Evolutionary conservation across 164 flowering plant genomes (phyloP).

Genomic region (Warburgia ugandensis): DNA sequence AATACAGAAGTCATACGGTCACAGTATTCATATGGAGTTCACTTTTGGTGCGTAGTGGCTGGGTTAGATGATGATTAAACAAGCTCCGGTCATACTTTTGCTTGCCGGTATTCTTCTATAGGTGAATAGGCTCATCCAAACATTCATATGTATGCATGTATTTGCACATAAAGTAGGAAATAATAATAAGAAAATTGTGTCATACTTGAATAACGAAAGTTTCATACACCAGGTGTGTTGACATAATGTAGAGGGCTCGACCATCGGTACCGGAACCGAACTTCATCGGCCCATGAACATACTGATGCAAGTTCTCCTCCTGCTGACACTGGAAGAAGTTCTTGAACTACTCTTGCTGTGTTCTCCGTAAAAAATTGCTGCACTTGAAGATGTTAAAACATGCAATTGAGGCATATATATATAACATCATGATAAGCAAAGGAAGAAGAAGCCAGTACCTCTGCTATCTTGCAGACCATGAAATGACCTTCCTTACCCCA

Average conservation of each 20-base stretch:
- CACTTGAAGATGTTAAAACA: neutral
- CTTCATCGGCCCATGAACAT: constrained; percentile 79
- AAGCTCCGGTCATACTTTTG: too few species aligned
- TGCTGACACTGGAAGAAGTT: constrained; percentile 54
- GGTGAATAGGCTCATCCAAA: too few species aligned
- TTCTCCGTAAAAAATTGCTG: constrained; percentile 53
- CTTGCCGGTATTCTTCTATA: too few species aligned
- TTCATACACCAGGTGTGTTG: constrained; percentile 73
- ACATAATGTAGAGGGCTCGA: constrained; percentile 67
- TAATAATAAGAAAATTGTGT: neutral
- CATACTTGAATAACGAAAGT: constrained; percentile 48
- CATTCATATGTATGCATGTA: too few species aligned
- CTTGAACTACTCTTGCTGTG: constrained; percentile 52
- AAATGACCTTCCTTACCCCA: constrained; percentile 65
- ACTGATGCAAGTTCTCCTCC: constrained; percentile 44
- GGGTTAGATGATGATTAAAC: too few species aligned
- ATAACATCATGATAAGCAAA: neutral
- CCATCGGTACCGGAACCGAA: constrained; percentile 63
- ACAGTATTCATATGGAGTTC: too few species aligned
- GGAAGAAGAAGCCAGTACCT: constrained; percentile 24
- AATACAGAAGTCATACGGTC: too few species aligned
- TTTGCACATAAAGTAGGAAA: too few species aligned
- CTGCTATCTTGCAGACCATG: constrained; percentile 53
- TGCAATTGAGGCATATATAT: neutral
- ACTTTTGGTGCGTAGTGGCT: too few species aligned